These are phyloP conservation scores for Triticum monococcum DNA, from an alignment of 176 grass and related monocot species.

Conservation along the genomic window DNA sequence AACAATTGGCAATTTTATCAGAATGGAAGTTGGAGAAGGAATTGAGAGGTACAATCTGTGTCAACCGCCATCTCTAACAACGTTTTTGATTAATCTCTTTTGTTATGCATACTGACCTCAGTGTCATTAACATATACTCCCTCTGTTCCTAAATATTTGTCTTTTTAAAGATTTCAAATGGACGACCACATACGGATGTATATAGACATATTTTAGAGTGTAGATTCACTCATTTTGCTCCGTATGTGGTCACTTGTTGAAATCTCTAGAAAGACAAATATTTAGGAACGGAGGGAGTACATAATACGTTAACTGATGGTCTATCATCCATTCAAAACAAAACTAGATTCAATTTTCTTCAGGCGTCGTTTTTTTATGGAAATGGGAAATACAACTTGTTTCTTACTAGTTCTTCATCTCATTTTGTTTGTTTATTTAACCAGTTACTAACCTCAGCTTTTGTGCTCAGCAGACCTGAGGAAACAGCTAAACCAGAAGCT, in stretches of 20 bases:
- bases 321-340: neutral
- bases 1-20: constrained; percentile 77
- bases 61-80: neutral
- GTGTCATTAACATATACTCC: neutral
- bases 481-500: neutral
- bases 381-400: neutral
- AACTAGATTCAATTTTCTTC: neutral
- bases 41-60: constrained; percentile 54
- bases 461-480: constrained; percentile 29
- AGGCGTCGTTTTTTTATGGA: neutral
- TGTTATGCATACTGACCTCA: neutral
- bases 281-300: no score
- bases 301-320: neutral
- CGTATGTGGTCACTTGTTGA: no score
- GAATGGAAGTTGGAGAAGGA: constrained; percentile 93
- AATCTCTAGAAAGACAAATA: no score
- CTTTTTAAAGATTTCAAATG: no score
- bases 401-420: neutral
- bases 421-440: neutral
- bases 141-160: no score
- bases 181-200: no score
- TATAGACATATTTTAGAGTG: no score
- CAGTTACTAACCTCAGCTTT: neutral
- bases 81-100: neutral
- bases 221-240: no score